Conservation (phyloP, 768 basidiomycete genomes). For the Trametes elegans region DNA sequence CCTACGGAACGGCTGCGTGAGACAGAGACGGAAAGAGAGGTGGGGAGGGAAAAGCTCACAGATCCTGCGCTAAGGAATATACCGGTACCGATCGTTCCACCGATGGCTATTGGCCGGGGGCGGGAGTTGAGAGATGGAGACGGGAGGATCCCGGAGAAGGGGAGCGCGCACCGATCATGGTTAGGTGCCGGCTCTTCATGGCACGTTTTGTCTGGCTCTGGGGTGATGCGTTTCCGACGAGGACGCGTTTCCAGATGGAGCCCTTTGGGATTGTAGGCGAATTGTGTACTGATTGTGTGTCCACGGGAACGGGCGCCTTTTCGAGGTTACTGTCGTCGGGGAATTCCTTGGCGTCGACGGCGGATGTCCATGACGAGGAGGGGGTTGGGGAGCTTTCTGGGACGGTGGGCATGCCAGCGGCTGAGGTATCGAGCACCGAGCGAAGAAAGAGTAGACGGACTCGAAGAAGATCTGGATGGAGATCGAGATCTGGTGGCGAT, state of each 20-base stretch:
- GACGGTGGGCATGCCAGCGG: neutral
- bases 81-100: constrained; percentile 58
- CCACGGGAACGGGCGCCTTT: constrained; percentile 6
- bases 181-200: constrained; percentile 41
- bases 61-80: constrained; percentile 61
- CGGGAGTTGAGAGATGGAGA: neutral
- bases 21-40: neutral
- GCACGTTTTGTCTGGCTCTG: constrained; percentile 36
- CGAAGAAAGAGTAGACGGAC: no score
- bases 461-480: no score
- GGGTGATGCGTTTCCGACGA: constrained; percentile 19
- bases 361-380: constrained; percentile 11
- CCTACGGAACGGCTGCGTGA: constrained; percentile 28
- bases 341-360: constrained; percentile 6
- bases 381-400: neutral
- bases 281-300: neutral
- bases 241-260: constrained; percentile 24
- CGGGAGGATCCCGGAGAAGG: neutral
- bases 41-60: constrained; percentile 29
- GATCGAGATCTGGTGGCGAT: no score
- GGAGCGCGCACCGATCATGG: constrained; percentile 38
- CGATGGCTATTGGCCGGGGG: no score
- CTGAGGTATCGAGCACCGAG: no score
- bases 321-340: constrained; percentile 9
- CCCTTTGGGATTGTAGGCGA: neutral